These are phyloP conservation scores for Gleditsia sinensis DNA, from an alignment of 306 rosid genomes.

Conservation along the genomic window DNA sequence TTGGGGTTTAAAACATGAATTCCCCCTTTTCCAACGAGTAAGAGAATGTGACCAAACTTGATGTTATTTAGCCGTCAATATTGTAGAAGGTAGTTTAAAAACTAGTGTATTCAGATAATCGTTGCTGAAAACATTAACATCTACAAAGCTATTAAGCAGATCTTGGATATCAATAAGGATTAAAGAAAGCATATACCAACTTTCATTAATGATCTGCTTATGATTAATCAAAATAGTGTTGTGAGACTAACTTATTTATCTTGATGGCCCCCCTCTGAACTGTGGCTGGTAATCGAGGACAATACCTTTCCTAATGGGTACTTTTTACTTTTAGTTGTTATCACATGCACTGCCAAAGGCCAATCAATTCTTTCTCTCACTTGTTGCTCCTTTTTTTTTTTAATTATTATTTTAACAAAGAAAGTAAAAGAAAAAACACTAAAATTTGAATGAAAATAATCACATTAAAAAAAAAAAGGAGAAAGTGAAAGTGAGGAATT, in stretches of 20 bases:
- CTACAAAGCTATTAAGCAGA: slow-evolving; percentile 32
- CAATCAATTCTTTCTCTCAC: slow-evolving; percentile 7
- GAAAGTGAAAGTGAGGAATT: slow-evolving; percentile 18
- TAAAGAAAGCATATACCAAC: slow-evolving; percentile 3
- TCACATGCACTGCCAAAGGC: slow-evolving; percentile 45
- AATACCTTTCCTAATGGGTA: not conserved
- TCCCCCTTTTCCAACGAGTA: too few relatives aligned
- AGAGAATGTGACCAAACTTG: too few relatives aligned
- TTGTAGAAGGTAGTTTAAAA: too few relatives aligned
- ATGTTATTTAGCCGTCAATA: too few relatives aligned
- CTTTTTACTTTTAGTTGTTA: slow-evolving; percentile 41
- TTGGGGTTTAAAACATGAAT: too few relatives aligned
- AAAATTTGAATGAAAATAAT: not conserved
- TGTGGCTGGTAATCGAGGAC: slow-evolving; percentile 22
- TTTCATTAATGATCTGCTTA: slow-evolving; percentile 43
- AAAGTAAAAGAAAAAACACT: not conserved
- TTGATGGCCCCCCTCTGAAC: slow-evolving; percentile 13
- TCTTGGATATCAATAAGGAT: slow-evolving; percentile 22
- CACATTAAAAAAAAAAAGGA: not conserved
- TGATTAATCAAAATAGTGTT: slow-evolving; percentile 41
- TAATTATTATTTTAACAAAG: not conserved
- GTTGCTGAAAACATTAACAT: too few relatives aligned
- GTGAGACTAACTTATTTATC: not conserved
- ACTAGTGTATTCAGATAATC: too few relatives aligned
- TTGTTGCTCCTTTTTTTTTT: not conserved